Conservation (phyloP, 192 early-diverging fungal species). For the Backusella australiensis region DNA sequence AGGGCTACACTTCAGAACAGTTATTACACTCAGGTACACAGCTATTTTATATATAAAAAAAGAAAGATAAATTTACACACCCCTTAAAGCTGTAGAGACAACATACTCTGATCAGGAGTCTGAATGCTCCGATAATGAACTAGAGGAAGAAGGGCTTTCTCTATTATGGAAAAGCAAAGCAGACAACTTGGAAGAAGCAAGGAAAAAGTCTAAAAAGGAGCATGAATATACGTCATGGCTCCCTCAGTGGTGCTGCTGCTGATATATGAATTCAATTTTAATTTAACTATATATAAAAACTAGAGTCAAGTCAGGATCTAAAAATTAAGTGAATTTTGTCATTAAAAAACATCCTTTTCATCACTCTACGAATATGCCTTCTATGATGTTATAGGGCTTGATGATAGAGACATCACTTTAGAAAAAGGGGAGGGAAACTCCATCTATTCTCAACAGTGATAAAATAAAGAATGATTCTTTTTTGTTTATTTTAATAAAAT, state of each 20-base stretch:
- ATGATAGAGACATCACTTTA: neutral
- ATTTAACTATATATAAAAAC: neutral
- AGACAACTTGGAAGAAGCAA: neutral
- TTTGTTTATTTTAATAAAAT: neutral
- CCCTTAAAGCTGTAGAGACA: neutral
- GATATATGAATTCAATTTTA: neutral
- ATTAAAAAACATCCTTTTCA: no score
- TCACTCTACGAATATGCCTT: no score
- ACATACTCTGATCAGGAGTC: neutral
- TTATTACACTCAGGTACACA: neutral
- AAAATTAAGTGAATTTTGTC: neutral
- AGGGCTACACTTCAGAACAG: neutral
- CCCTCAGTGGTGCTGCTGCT: neutral
- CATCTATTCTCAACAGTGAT: neutral
- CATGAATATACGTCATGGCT: neutral
- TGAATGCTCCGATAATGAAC: neutral
- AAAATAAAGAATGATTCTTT: neutral
- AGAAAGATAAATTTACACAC: neutral
- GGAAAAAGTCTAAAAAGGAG: neutral
- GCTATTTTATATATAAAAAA: neutral
- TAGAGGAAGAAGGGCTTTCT: conserved; percentile 2
- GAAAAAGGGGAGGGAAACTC: neutral
- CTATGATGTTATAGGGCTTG: neutral
- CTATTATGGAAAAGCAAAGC: neutral
- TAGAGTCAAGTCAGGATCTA: neutral